A percentile compares a stretch with the other conserved stretches of the same genome.
Evolutionary conservation across 1,284 basidiomycete genomes (phyloP).

Genomic region (Ustilago shanxiensis): DNA sequence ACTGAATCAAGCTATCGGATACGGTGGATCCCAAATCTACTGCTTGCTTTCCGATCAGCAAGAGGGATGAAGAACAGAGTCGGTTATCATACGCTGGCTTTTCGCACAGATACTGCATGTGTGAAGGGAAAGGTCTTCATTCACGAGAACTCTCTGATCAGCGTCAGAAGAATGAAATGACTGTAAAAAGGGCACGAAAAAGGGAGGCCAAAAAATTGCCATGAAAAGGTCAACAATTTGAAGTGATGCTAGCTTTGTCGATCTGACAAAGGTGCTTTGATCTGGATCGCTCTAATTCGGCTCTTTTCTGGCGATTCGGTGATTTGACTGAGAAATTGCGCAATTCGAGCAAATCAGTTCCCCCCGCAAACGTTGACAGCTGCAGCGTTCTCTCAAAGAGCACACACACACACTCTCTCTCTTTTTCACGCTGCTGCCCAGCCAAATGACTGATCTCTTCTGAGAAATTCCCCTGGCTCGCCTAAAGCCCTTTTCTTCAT

Average conservation of each 20-base stretch:
- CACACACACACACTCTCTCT: too few species aligned
- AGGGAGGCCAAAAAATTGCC: not conserved
- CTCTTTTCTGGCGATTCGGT: not conserved
- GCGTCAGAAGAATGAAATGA: not conserved
- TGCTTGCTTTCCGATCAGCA: too few species aligned
- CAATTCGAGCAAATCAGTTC: slow-evolving; percentile 2
- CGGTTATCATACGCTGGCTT: too few species aligned
- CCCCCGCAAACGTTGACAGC: slow-evolving; percentile 3
- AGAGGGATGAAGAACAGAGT: too few species aligned
- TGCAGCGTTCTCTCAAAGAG: not conserved
- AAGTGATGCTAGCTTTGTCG: not conserved
- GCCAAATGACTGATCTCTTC: not conserved
- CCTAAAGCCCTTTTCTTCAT: not conserved
- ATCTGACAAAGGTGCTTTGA: not conserved
- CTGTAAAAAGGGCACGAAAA: not conserved
- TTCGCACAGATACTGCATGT: too few species aligned
- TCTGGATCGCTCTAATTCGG: not conserved
- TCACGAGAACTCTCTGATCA: too few species aligned
- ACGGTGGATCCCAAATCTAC: too few species aligned
- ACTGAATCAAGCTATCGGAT: too few species aligned
- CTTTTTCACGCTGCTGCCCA: not conserved
- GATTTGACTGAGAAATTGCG: slow-evolving; percentile 5
- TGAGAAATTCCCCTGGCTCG: not conserved
- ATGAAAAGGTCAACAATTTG: too few species aligned
- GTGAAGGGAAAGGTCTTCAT: too few species aligned